Conservation (phyloP, 2,329 filamentous ascomycete species). For the Xylaria sp. region DNA sequence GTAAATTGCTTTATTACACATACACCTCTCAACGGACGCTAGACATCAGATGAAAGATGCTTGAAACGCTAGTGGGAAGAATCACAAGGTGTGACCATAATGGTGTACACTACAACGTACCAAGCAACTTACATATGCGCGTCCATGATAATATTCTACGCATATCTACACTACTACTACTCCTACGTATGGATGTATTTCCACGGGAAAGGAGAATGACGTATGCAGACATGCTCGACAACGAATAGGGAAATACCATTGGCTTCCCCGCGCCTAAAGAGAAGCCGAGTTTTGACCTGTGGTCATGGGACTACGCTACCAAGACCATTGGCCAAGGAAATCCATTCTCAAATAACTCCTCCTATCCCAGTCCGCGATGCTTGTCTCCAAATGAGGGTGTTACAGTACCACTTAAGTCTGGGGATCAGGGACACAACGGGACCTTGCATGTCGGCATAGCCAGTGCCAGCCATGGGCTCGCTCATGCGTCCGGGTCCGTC, state of each 20-base stretch:
- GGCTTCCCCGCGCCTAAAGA: neutral
- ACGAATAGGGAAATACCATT: slow-evolving; percentile 6
- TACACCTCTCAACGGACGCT: slow-evolving; percentile 9
- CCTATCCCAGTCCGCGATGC: slow-evolving; percentile 2
- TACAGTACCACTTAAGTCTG: slow-evolving; percentile 22
- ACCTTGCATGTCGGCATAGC: slow-evolving; percentile 29
- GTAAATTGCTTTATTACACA: slow-evolving; percentile 4
- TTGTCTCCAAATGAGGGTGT: slow-evolving; percentile 10
- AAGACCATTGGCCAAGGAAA: neutral
- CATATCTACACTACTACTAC: neutral
- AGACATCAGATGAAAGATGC: slow-evolving; percentile 23
- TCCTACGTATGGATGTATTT: neutral
- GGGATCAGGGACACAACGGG: slow-evolving; percentile 33
- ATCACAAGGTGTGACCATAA: slow-evolving; percentile 6
- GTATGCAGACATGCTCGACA: neutral
- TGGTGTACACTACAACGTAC: neutral
- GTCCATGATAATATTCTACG: neutral
- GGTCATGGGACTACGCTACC: slow-evolving; percentile 5
- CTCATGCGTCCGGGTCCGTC: slow-evolving; percentile 27
- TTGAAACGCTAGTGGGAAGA: slow-evolving; percentile 5
- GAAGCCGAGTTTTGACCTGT: neutral
- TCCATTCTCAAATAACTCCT: slow-evolving; percentile 7
- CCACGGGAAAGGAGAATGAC: neutral
- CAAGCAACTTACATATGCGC: no score
- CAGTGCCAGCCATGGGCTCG: slow-evolving; percentile 21